Evolutionary conservation across 768 basidiomycete species (phyloP).

Genomic region (Chalciporus piperatus): DNA sequence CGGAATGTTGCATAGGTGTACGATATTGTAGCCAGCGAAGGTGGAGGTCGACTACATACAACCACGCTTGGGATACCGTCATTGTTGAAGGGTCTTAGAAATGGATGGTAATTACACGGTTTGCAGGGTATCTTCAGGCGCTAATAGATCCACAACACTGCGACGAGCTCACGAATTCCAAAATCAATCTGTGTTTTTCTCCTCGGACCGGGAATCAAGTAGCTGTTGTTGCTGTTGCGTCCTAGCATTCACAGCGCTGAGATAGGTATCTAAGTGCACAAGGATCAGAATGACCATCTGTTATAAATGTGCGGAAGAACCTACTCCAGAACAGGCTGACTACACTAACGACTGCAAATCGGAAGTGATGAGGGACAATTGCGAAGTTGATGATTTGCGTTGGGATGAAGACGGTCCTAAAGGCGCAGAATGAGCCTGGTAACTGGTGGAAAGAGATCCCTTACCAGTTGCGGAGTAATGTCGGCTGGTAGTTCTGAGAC

Average conservation of each 20-base stretch:
- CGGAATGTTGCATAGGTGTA: no score
- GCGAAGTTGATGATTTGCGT: slow-evolving; percentile 79
- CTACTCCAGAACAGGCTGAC: slow-evolving; percentile 83
- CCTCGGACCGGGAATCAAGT: neutral
- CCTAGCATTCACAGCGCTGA: slow-evolving; percentile 54
- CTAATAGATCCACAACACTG: slow-evolving; percentile 11
- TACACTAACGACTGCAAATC: slow-evolving; percentile 70
- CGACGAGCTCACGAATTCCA: neutral
- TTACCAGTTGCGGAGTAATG: slow-evolving; percentile 74
- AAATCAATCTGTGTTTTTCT: slow-evolving; percentile 2
- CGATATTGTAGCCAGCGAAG: neutral
- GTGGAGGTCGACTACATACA: neutral
- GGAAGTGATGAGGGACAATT: slow-evolving; percentile 71
- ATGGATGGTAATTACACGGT: slow-evolving; percentile 8
- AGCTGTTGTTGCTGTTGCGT: neutral
- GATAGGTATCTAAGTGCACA: slow-evolving; percentile 51
- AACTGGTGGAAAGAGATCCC: slow-evolving; percentile 5
- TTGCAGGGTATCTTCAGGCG: slow-evolving; percentile 5
- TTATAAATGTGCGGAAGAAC: slow-evolving; percentile 26
- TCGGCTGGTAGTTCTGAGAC: slow-evolving; percentile 65
- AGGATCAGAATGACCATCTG: neutral
- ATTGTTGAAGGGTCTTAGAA: neutral
- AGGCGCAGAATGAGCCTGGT: neutral
- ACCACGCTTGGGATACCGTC: neutral
- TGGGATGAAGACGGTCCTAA: slow-evolving; percentile 71